phyloP scores from a whole-genome alignment of 192 early-diverging fungal species.

The Gigaspora rosea region DNA sequence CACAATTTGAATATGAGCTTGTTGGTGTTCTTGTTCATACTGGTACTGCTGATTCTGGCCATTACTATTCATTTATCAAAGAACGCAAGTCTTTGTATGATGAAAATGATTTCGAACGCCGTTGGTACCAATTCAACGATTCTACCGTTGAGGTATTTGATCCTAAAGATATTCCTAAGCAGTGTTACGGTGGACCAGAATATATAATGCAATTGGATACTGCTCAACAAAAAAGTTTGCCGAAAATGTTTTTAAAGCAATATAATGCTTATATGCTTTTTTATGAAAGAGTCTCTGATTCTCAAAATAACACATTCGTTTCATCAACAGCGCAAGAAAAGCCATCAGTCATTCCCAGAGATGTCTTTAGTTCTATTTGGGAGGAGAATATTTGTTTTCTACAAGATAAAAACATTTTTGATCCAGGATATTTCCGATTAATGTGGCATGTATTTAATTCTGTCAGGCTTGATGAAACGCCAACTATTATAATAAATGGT shows the following conservation, averaged over 20 bases:
- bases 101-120: constrained; percentile 9
- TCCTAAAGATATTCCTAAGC: constrained; percentile 44
- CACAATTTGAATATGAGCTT: constrained; percentile 48
- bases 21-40: constrained; percentile 61
- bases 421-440: constrained; percentile 41
- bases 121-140: constrained; percentile 59
- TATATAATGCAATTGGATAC: constrained; percentile 43
- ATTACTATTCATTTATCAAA: constrained; percentile 60
- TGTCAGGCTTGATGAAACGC: background rate
- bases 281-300: constrained; percentile 39
- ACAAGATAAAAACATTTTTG: constrained; percentile 46
- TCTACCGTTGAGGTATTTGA: constrained; percentile 55
- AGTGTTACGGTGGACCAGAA: constrained; percentile 50
- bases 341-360: constrained; percentile 25
- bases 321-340: background rate
- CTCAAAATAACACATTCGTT: background rate
- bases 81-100: constrained; percentile 24
- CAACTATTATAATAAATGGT: background rate
- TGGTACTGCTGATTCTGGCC: constrained; percentile 60
- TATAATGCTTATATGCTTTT: constrained; percentile 61
- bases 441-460: constrained; percentile 44
- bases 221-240: constrained; percentile 39
- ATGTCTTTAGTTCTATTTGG: constrained; percentile 40
- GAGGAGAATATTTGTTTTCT: constrained; percentile 43
- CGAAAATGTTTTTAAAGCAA: constrained; percentile 44